Evolutionary conservation across 2,329 filamentous ascomycete species (phyloP), one percentile per base, ranked within the genome.

Genomic region (Delphinella strobiligena): DNA sequence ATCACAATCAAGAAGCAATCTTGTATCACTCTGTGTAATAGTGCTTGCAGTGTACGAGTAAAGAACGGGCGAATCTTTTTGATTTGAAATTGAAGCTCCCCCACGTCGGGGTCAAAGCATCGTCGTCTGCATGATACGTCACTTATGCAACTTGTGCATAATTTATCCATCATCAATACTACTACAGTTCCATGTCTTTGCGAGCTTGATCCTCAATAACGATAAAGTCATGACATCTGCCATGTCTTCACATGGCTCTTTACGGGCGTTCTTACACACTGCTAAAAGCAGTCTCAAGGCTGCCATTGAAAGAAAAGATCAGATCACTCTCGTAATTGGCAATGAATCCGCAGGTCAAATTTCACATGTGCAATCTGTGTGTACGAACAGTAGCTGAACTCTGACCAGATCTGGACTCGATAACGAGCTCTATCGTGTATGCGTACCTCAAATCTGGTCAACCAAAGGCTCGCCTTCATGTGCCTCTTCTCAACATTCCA

Each of bases 361-460:
- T 15, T 22, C 14, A 10, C 17, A 16, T 5, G 2, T 3, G n/a
- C 22, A 10, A 19, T 10, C 30, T 24, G 24, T 12, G 31, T 19
- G 5, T 42, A 50, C 4, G 33, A 18, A 12, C 15, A 64, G 29
- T 63, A n/a, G n/a, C 61, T 16, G 66, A 68, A 38, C 56, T 60
- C 11, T 63, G 63, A n/a, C 59, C 59, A 82, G 84, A 91, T 50
- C 77, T 91, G 40, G 84, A 91, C 61, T 88, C 83, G 2, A 72
- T 91, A 49, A 83, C 80, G 58, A 80, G 76, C 19, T 75, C 83
- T 18, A 61, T 91, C 14, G 61, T 88, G 18, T 75, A 81, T 44
- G 81, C 84, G 41, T 91, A 88, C 59, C 64, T 89, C 29, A 71
- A 77, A 56, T 69, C 4, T 62, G 72, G 3, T 66, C 61, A 34